Percentiles rank a stretch among this genome's conserved stretches.
These are phyloP conservation scores for Malassezia slooffiae DNA, from an alignment of 1,284 basidiomycete genomes.

Conservation along the genomic window DNA sequence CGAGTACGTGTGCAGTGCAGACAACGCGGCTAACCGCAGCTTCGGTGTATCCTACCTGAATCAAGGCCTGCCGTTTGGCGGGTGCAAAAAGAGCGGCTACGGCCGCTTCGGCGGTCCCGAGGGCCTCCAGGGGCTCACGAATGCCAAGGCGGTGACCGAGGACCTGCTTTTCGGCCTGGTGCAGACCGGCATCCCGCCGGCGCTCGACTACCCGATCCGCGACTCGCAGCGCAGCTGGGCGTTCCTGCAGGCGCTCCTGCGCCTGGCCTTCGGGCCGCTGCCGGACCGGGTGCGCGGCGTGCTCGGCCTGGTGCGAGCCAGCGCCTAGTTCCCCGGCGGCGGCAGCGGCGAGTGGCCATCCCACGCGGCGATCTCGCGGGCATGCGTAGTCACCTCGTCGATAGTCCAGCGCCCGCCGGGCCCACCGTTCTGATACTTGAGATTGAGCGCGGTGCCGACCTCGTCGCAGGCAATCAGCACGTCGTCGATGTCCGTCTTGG, in stretches of 20 bases:
- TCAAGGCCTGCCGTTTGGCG: slow-evolving; percentile 88
- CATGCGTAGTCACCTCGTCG: slow-evolving; percentile 63
- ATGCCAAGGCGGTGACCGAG: slow-evolving; percentile 70
- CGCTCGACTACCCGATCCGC: slow-evolving; percentile 45
- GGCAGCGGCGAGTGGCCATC: slow-evolving; percentile 28
- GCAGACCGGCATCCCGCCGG: slow-evolving; percentile 67
- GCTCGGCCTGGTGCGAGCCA: background rate
- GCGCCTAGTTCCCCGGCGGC: background rate
- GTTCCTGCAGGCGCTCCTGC: slow-evolving; percentile 9
- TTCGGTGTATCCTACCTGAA: slow-evolving; percentile 81
- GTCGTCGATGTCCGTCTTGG: slow-evolving; percentile 87
- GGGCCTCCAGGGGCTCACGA: slow-evolving; percentile 73
- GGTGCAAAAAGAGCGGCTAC: slow-evolving; percentile 55
- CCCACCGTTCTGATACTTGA: slow-evolving; percentile 60
- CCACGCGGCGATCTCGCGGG: slow-evolving; percentile 62
- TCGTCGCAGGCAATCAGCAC: slow-evolving; percentile 82
- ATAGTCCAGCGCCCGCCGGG: slow-evolving; percentile 65
- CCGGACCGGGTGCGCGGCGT: background rate
- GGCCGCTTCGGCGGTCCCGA: slow-evolving; percentile 58
- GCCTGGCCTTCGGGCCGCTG: slow-evolving; percentile 10
- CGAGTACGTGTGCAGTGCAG: slow-evolving; percentile 15
- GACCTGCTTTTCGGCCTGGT: slow-evolving; percentile 73
- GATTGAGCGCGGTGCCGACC: slow-evolving; percentile 71
- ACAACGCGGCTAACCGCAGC: slow-evolving; percentile 1
- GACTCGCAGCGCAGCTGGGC: slow-evolving; percentile 9